Evolutionary conservation across 2,329 filamentous ascomycete species (phyloP), one percentile per base, ranked within the genome.

Genomic region (Fusarium circinatum): DNA sequence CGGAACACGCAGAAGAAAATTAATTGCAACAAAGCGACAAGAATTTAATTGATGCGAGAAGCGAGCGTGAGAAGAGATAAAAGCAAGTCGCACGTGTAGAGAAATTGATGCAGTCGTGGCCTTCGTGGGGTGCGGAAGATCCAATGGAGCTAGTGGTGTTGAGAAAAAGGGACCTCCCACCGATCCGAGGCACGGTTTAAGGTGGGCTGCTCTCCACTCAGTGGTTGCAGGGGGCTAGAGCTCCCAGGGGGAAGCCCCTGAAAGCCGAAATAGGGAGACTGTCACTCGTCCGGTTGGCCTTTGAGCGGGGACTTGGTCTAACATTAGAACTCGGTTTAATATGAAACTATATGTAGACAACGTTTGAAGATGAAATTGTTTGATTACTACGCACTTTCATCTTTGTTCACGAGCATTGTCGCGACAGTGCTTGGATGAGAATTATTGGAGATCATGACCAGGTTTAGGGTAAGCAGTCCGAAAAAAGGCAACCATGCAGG

Each of bases 81-180:
- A 41, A 32, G 32, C 32, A 55, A 15, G 51, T 45, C 48, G 47
- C 42, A 56, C 62, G 36, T 48, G 59, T 26, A 69, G 49, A 42
- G 44, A 57, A 69, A 68, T 47, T 70, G 57, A 44, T 55, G 76
- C 56, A 75, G 75, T 78, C 74, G 76, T 78, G 76, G 76, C 76
- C 74, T 78, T 69, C 65, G 71, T 68, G 74, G 67, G 74, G 65
- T 70, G 62, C 44, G 59, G 62, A 32, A 56, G 36, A 56, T 30
- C 20, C 26, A 30, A 48, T 36, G 62, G 49, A 65, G 60, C 60
- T 63, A 62, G 51, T 76, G 75, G 65, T 76, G 75, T 73, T 77
- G 62, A 65, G 64, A 68, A 77, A 76, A 70, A 75, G 76, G 68
- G 73, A 68, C 68, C 68, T 58, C 59, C 68, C 70, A 59, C 57